Conservation (phyloP, 2,329 filamentous ascomycete species). For the Dactylella cylindrospora region DNA sequence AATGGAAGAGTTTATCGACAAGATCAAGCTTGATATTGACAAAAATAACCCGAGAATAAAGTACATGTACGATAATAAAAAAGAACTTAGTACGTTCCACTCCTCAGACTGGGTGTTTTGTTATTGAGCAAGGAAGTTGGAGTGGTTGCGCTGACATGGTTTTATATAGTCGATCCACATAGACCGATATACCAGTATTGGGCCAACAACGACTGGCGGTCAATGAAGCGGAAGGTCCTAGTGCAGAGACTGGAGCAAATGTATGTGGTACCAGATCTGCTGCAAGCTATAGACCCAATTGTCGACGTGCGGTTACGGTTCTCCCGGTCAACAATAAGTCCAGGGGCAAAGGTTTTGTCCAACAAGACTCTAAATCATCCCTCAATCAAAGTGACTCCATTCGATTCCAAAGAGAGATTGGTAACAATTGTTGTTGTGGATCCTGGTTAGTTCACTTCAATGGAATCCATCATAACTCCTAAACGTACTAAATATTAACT, state of each 20-base stretch:
- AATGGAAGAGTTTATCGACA: conserved; percentile 71
- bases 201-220: conserved; percentile 82
- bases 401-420: conserved; percentile 76
- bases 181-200: conserved; percentile 94
- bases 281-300: conserved; percentile 74
- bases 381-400: conserved; percentile 78
- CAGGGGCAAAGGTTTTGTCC: conserved; percentile 77
- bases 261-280: conserved; percentile 81
- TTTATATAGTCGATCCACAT: conserved; percentile 68
- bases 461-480: too few relatives aligned
- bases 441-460: conserved; percentile 56
- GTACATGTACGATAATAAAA: conserved; percentile 38
- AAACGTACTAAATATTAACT: too few relatives aligned
- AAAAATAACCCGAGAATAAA: conserved; percentile 42
- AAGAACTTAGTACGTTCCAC: neutral
- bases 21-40: conserved; percentile 67
- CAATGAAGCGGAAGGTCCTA: conserved; percentile 75
- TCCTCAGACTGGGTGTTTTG: too few relatives aligned
- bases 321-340: conserved; percentile 66
- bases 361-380: conserved; percentile 71
- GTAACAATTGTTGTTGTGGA: conserved; percentile 85
- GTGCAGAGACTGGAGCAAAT: conserved; percentile 85
- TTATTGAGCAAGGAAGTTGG: too few relatives aligned
- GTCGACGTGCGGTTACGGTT: conserved; percentile 83
- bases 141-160: neutral